A percentile compares a stretch with the other conserved stretches of the same genome.
Conservation (phyloP, 495 filamentous ascomycete genomes). For the Neurospora tetraspora region DNA sequence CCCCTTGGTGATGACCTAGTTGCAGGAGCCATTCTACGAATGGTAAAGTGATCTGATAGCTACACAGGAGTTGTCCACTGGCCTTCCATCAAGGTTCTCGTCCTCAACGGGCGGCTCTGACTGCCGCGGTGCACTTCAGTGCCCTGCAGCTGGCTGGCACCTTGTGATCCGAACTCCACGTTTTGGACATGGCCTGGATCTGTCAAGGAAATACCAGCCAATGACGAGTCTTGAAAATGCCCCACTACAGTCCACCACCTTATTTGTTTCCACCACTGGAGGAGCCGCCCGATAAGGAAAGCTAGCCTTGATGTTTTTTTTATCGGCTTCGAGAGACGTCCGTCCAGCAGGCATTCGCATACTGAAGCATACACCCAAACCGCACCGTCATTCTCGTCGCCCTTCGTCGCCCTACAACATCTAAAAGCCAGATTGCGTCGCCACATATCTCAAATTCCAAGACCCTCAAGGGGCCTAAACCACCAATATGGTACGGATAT, state of each 20-base stretch:
- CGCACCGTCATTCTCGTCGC: background rate
- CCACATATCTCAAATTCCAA: conserved; percentile 3
- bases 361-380: background rate
- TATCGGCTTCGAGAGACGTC: conserved; percentile 1
- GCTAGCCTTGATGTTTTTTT: conserved; percentile 4
- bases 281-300: background rate
- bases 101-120: background rate
- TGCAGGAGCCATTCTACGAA: background rate
- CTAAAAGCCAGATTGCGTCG: background rate
- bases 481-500: conserved; percentile 23
- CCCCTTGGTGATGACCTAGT: background rate
- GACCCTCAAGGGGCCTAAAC: conserved; percentile 21
- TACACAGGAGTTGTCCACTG: background rate
- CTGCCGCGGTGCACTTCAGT: background rate
- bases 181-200: background rate
- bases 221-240: background rate
- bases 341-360: background rate
- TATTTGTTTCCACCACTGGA: background rate
- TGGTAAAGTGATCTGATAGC: background rate
- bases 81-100: background rate
- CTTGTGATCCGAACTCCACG: background rate
- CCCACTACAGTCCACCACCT: background rate
- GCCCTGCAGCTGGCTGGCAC: background rate
- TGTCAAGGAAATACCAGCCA: background rate
- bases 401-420: background rate